Conservation (phyloP, 1,139 yeast species). For the Scheffersomyces illinoinensis region DNA sequence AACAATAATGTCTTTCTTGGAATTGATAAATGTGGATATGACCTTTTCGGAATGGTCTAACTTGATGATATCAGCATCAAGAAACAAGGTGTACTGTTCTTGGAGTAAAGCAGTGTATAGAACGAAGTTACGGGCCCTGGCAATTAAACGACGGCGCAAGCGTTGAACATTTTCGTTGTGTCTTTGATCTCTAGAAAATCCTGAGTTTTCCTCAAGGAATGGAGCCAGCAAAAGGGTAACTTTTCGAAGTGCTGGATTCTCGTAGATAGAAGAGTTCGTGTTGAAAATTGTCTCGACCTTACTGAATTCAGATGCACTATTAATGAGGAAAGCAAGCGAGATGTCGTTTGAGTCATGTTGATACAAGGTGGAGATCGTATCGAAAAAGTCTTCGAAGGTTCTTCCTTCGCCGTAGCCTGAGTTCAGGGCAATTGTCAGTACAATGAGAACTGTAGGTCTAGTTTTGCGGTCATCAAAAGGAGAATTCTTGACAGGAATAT, state of each 20-base stretch:
- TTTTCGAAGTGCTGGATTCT: conserved; percentile 11
- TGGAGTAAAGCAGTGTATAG: conserved; percentile 24
- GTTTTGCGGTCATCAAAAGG: background rate
- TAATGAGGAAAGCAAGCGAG: conserved; percentile 33
- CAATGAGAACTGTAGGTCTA: conserved; percentile 3
- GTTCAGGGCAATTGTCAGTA: conserved; percentile 24
- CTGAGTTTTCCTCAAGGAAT: conserved; percentile 26
- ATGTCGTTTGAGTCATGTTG: conserved; percentile 13
- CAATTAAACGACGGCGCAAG: conserved; percentile 33
- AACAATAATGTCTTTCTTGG: conserved; percentile 41
- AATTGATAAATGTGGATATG: conserved; percentile 30
- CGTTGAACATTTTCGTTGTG: conserved; percentile 35
- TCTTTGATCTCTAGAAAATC: conserved; percentile 23
- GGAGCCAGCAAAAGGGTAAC: conserved; percentile 35
- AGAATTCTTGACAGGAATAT: background rate
- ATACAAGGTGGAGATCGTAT: conserved; percentile 18
- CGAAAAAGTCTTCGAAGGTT: conserved; percentile 23
- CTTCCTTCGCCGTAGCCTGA: conserved; percentile 31
- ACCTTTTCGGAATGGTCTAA: conserved; percentile 26
- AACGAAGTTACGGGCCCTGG: conserved; percentile 37
- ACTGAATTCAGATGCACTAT: conserved; percentile 24
- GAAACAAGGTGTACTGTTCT: conserved; percentile 41
- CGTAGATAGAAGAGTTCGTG: conserved; percentile 6
- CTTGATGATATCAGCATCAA: conserved; percentile 45
- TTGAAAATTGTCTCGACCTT: conserved; percentile 17